Evolutionary conservation across 495 filamentous ascomycete species (phyloP).

Genomic region (Podospora sp.): DNA sequence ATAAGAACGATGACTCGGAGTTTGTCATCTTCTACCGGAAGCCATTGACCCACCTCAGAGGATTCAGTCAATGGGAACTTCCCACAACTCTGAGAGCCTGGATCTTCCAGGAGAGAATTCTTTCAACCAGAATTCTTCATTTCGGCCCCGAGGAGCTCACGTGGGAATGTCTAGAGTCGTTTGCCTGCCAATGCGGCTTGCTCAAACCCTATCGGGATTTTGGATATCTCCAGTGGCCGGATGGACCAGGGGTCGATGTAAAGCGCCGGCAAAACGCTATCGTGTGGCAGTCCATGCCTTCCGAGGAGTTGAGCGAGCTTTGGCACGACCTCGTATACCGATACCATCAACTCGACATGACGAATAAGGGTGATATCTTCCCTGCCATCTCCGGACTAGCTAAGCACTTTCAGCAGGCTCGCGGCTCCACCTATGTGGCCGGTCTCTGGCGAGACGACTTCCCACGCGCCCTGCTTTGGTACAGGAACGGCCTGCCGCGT

Average conservation of each 20-base stretch:
- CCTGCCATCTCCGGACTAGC: slow-evolving; percentile 4
- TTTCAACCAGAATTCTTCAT: not conserved
- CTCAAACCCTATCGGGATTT: not conserved
- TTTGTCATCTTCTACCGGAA: not conserved
- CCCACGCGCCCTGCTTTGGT: not conserved
- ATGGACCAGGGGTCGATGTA: not conserved
- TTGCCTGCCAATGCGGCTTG: not conserved
- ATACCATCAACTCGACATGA: not conserved
- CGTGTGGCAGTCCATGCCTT: not conserved
- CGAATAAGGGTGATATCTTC: not conserved
- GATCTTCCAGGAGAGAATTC: not conserved
- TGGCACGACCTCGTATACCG: not conserved
- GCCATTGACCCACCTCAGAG: not conserved
- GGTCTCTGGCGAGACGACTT: not conserved
- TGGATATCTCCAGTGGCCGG: not conserved
- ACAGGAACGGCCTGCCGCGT: not conserved
- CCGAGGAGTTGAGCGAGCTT: not conserved
- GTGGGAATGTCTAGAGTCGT: not conserved
- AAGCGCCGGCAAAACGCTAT: not conserved
- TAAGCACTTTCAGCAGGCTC: not conserved
- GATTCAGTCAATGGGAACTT: not conserved
- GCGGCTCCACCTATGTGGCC: not conserved
- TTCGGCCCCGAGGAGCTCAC: slow-evolving; percentile 4
- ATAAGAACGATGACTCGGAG: not conserved
- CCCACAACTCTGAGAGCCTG: not conserved